A percentile compares a stretch with the other conserved stretches of the same genome.
Evolutionary conservation across 2,329 filamentous ascomycete species (phyloP).

Genomic region (Fusarium sp.): DNA sequence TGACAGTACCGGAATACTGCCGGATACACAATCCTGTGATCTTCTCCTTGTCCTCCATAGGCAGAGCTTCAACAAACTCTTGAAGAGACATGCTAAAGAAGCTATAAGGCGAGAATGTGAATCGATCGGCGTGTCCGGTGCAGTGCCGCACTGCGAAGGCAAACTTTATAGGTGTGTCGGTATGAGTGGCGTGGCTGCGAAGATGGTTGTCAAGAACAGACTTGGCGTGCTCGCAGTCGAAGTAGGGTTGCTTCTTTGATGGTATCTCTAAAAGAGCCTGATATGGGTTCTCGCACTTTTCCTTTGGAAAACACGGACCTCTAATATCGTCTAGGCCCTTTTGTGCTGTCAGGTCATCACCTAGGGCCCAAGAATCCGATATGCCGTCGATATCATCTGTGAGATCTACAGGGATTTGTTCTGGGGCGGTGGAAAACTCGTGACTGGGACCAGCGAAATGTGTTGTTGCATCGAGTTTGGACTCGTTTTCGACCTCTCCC

Average conservation of each 20-base stretch:
- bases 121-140: background rate
- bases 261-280: background rate
- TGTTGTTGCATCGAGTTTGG: background rate
- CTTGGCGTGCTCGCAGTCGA: background rate
- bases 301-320: background rate
- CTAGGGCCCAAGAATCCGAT: background rate
- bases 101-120: background rate
- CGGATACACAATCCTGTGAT: slow-evolving; percentile 12
- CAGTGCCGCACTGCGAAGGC: slow-evolving; percentile 13
- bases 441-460: background rate
- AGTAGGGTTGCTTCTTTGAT: background rate
- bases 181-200: background rate
- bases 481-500: background rate
- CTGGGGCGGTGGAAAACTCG: background rate
- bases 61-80: slow-evolving; percentile 13
- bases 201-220: slow-evolving; percentile 1
- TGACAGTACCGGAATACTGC: background rate
- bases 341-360: background rate
- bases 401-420: background rate
- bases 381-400: background rate
- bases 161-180: slow-evolving; percentile 4
- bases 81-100: slow-evolving; percentile 17
- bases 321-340: too few relatives aligned
- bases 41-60: slow-evolving; percentile 19
- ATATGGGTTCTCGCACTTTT: background rate